These are phyloP conservation scores for Lachnum nothofagi DNA, from an alignment of 2,329 filamentous ascomycete genomes.

Conservation along the genomic window DNA sequence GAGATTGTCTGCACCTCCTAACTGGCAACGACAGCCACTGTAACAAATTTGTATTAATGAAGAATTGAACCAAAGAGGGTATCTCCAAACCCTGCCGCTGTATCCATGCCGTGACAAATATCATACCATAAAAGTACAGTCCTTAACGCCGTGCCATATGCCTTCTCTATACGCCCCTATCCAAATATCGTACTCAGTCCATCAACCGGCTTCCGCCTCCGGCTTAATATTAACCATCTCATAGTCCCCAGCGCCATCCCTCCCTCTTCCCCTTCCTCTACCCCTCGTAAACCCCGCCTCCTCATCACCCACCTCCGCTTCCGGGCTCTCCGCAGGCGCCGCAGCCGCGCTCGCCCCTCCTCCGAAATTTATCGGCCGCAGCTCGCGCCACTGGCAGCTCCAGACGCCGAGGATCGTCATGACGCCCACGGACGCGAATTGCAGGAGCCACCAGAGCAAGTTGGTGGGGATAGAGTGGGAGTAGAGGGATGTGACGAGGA, in stretches of 20 bases:
- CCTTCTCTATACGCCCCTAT: conserved; percentile 16
- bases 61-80: conserved; percentile 15
- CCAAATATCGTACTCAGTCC: conserved; percentile 12
- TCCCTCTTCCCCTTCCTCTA: conserved; percentile 46
- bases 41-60: conserved; percentile 14
- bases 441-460: conserved; percentile 79
- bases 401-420: conserved; percentile 76
- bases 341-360: conserved; percentile 47
- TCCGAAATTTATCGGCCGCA: conserved; percentile 83
- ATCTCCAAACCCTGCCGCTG: conserved; percentile 7
- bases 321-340: conserved; percentile 17
- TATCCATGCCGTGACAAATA: neutral
- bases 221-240: conserved; percentile 57
- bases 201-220: conserved; percentile 20
- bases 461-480: conserved; percentile 70
- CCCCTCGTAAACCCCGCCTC: conserved; percentile 49
- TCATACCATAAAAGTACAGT: conserved; percentile 7
- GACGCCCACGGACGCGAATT: conserved; percentile 53
- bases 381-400: conserved; percentile 85
- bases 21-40: neutral
- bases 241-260: conserved; percentile 55
- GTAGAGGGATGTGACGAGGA: conserved; percentile 73
- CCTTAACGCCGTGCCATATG: conserved; percentile 19
- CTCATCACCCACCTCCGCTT: conserved; percentile 35
- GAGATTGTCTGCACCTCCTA: neutral